Base-by-base conservation (phyloP, 352 stramenopile species). In the Paralagenidium karlingii region DNA sequence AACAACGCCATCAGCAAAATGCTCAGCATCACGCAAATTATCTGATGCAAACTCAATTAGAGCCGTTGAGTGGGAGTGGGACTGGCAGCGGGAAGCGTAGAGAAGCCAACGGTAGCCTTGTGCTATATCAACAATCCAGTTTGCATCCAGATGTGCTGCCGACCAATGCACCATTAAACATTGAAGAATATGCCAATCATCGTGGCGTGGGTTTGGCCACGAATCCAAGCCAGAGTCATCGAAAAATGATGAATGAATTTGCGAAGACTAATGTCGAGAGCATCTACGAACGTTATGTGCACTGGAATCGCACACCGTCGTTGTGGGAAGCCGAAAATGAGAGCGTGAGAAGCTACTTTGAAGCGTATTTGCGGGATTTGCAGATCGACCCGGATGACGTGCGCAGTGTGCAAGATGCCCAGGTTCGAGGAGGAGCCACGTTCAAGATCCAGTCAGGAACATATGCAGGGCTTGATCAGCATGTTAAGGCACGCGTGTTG, bases 311-410 rank as follows among this genome's bases (percentile, higher is more conserved):
- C 11, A 73, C 61, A 3, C 61, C 63, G 8, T 47, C 80, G 24
- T 53, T 85, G 16, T 92, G 78, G 78, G 74, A 88, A 48, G 83
- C 46, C 25, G 78, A 89, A 22, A 88, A 60, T 40, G 73, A 92
- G 25, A 81, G 55, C 32, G 66, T 82, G 4, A 81, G 78, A 25
- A 73, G 66, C 47, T 86, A 81, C 48, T 92, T 92, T 19, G 66
- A 89, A 34, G 58, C 68, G 13, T 89, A 92, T 24, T 43, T 87
- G 44, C 65, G 68, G 3, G 75, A 89, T 24, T 79, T 83, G 45
- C 73, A 67, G 26, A 79, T 92, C 30, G 79, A 64, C 30, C 47
- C 61, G 20, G 68, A 86, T 36, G 73, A 92, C 39, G 64, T 68
- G 7, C 55, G 55, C 10, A 57, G 58, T 6, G 55, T 92, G 28